Evolutionary conservation across 2,329 filamentous ascomycete genomes (phyloP).

Genomic region (Thermothelomyces thermophilus): DNA sequence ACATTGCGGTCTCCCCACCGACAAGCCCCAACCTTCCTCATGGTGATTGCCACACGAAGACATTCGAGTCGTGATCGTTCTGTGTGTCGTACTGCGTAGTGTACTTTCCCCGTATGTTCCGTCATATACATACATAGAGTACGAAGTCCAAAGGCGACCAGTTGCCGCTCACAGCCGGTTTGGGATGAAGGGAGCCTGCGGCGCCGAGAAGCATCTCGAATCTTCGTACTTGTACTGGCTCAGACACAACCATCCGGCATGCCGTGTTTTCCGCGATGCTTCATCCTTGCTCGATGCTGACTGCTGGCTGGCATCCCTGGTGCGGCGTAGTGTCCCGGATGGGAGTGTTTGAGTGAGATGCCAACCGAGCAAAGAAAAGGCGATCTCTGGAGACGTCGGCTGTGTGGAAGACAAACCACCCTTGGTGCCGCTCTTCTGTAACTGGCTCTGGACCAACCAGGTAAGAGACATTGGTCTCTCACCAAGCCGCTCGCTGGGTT

Average conservation of each 20-base stretch:
- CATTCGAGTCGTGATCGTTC: background rate
- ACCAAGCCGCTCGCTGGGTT: background rate
- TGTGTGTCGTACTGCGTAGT: too few relatives aligned
- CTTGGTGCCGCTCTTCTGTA: too few relatives aligned
- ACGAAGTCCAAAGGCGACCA: background rate
- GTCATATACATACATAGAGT: too few relatives aligned
- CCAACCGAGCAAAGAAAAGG: too few relatives aligned
- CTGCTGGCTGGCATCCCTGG: background rate
- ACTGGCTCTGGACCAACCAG: too few relatives aligned
- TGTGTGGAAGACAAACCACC: background rate
- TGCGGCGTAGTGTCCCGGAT: background rate
- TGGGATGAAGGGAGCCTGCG: background rate
- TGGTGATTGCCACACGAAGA: background rate
- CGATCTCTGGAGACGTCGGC: too few relatives aligned
- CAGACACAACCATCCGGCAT: background rate
- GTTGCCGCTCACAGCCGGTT: background rate
- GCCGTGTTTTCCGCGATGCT: background rate
- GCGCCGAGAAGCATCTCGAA: background rate
- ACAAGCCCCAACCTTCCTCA: background rate
- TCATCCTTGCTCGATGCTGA: background rate
- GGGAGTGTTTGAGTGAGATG: background rate
- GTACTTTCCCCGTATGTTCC: too few relatives aligned
- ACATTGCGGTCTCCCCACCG: background rate
- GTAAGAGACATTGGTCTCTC: background rate
- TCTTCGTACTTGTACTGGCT: background rate